These are phyloP conservation scores for Aegilops longissima DNA, from an alignment of 176 grass and related monocot genomes.

Conservation along the genomic window DNA sequence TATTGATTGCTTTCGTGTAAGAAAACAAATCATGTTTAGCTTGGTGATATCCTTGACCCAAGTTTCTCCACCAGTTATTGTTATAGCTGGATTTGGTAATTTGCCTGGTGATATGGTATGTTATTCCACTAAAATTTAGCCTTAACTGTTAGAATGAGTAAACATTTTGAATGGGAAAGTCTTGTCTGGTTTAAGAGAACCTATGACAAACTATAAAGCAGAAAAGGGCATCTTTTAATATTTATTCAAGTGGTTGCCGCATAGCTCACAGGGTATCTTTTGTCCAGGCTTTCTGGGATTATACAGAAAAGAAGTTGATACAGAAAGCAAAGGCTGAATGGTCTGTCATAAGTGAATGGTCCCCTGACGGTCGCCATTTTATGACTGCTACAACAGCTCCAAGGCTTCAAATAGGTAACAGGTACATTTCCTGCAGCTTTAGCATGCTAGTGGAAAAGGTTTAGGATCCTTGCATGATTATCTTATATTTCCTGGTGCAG, in stretches of 20 bases:
- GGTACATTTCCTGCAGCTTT: slow-evolving; percentile 52
- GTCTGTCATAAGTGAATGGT: slow-evolving; percentile 94
- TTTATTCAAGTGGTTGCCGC: background rate
- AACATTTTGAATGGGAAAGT: background rate
- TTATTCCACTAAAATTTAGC: slow-evolving; percentile 9
- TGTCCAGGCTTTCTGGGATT: slow-evolving; percentile 88
- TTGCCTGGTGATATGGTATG: slow-evolving; percentile 96
- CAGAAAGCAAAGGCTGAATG: slow-evolving; percentile 92
- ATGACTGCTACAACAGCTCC: slow-evolving; percentile 96
- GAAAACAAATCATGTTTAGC: background rate
- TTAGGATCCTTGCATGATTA: slow-evolving; percentile 16
- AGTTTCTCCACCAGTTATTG: slow-evolving; percentile 65
- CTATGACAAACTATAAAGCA: slow-evolving; percentile 5
- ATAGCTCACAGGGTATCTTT: slow-evolving; percentile 26
- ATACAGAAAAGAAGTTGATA: slow-evolving; percentile 77
- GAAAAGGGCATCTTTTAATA: background rate
- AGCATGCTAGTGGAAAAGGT: slow-evolving; percentile 10
- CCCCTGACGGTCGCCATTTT: slow-evolving; percentile 84
- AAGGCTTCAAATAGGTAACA: slow-evolving; percentile 90
- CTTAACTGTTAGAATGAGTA: background rate
- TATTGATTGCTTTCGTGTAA: background rate
- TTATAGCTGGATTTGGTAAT: slow-evolving; percentile 96
- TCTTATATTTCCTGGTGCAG: slow-evolving; percentile 41
- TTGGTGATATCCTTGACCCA: slow-evolving; percentile 48
- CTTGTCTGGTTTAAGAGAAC: background rate